Evolutionary conservation across 2,329 filamentous ascomycete genomes (phyloP).

Genomic region (Nigrospora sphaerica): DNA sequence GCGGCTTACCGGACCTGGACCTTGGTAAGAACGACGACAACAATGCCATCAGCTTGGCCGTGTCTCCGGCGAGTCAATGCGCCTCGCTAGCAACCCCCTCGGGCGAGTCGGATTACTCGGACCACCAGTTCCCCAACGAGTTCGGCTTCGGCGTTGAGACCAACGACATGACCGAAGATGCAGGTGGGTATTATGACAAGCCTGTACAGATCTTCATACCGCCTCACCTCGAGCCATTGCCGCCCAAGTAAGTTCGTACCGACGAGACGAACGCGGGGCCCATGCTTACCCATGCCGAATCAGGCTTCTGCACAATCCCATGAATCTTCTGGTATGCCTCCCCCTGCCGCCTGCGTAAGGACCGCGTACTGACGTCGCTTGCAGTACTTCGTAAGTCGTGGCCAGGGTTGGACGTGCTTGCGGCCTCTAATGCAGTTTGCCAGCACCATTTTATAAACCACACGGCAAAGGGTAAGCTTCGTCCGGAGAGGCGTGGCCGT

Average conservation of each 20-base stretch:
- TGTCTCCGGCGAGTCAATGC: constrained; percentile 20
- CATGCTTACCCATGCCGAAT: constrained; percentile 33
- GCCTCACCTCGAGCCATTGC: constrained; percentile 39
- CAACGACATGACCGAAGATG: constrained; percentile 46
- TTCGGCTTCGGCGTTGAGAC: constrained; percentile 40
- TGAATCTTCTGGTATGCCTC: constrained; percentile 59
- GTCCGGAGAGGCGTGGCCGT: constrained; percentile 22
- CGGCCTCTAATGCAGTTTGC: no score
- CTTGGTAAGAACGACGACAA: constrained; percentile 64
- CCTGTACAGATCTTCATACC: constrained; percentile 56
- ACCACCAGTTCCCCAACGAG: constrained; percentile 29
- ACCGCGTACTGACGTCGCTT: background rate
- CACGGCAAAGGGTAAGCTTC: constrained; percentile 55
- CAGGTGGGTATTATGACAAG: constrained; percentile 61
- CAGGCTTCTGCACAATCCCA: constrained; percentile 61
- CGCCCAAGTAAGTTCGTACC: constrained; percentile 26
- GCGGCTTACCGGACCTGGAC: constrained; percentile 63
- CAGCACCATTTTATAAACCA: constrained; percentile 66
- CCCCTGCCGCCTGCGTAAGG: background rate
- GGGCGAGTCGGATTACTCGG: constrained; percentile 19
- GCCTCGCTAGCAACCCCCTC: constrained; percentile 17
- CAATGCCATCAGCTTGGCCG: constrained; percentile 48
- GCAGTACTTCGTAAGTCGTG: constrained; percentile 36
- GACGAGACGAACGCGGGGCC: no score
- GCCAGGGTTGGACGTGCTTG: no score